These are phyloP conservation scores for Candida mesenterica DNA, from an alignment of 1,139 yeast genomes.

Conservation along the genomic window DNA sequence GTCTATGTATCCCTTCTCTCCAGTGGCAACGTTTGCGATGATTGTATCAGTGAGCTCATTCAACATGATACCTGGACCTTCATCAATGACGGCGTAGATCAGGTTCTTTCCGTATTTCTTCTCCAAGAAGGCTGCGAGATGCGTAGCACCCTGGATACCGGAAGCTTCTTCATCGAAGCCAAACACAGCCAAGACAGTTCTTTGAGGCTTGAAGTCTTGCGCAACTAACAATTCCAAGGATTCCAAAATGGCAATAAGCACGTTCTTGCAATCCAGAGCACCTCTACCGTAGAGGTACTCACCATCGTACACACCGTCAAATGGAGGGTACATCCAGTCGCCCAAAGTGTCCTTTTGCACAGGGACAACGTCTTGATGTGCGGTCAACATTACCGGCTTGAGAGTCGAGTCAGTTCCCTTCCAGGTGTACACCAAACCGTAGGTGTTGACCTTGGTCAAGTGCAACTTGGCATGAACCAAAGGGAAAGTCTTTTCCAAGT, in stretches of 20 bases:
- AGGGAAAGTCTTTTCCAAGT: slow-evolving; percentile 59
- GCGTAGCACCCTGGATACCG: slow-evolving; percentile 57
- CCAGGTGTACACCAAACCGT: slow-evolving; percentile 69
- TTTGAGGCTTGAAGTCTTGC: slow-evolving; percentile 48
- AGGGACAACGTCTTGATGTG: slow-evolving; percentile 86
- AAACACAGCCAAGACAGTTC: slow-evolving; percentile 56
- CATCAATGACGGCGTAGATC: slow-evolving; percentile 60
- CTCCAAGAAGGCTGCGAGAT: slow-evolving; percentile 40
- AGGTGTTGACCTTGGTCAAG: slow-evolving; percentile 58
- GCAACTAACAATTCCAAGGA: slow-evolving; percentile 50
- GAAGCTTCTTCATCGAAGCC: slow-evolving; percentile 76
- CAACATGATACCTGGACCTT: slow-evolving; percentile 48
- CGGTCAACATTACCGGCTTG: slow-evolving; percentile 67
- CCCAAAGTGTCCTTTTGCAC: slow-evolving; percentile 57
- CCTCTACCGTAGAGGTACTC: slow-evolving; percentile 61
- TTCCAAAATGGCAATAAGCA: slow-evolving; percentile 56
- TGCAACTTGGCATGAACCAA: slow-evolving; percentile 46
- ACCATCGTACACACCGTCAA: slow-evolving; percentile 57
- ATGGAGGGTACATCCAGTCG: slow-evolving; percentile 72
- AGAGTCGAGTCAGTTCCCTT: slow-evolving; percentile 51
- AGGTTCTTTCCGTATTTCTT: slow-evolving; percentile 56
- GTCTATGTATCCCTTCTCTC: slow-evolving; percentile 67
- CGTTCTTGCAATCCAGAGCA: slow-evolving; percentile 59
- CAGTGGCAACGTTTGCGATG: slow-evolving; percentile 47
- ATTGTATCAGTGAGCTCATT: slow-evolving; percentile 31